Base-by-base conservation (phyloP, 2,329 filamentous ascomycete species). In the Xylariaceae sp. region DNA sequence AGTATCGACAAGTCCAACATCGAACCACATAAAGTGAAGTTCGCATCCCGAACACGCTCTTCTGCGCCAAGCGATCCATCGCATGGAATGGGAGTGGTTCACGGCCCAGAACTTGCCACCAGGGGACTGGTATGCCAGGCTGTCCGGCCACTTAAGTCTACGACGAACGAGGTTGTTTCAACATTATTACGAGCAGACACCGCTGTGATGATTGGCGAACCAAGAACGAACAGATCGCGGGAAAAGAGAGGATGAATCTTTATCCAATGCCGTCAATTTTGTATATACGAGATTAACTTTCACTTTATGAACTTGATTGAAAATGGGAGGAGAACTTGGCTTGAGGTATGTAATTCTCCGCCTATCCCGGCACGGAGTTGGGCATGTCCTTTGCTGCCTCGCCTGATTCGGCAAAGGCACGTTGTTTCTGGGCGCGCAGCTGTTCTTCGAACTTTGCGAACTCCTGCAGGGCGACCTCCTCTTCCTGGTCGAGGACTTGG, bases 371-470 rank as follows among this genome's bases (percentile, higher is more conserved):
- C 34, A 74, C 72, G 17, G 72, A 72, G 63, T 77, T 75, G 44
- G 77, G 59, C 13, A 73, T 72, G n/a, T 68, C 73, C 66, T 75
- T 74, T 23, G 73, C 74, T 18, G 68, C 67, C 10, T 75, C 73
- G 8, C 73, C 71, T 18, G 75, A 73, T 4, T 74, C 64, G 13
- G 73, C 62, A 67, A 71, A 73, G 13, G 71, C 66, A 11, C 76
- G 76, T 30, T 30, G 23, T 70, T 82, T 83, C 65, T 85, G 81
- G 62, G 78, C 76, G 71, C 79, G 82, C 58, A 86, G 74, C 74
- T 85, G 97, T 78, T 97, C 90, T 74, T 97, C 93, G 72, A 97
- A 97, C 75, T 90, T 94, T 65, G 88, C 90, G 76, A 99, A 97
- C 71, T 97, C 93, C 67, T 87, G 77, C 69, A 93, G 75, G 0